phyloP scores from a whole-genome alignment of 106 monocot genomes.

The Allium fistulosum region DNA sequence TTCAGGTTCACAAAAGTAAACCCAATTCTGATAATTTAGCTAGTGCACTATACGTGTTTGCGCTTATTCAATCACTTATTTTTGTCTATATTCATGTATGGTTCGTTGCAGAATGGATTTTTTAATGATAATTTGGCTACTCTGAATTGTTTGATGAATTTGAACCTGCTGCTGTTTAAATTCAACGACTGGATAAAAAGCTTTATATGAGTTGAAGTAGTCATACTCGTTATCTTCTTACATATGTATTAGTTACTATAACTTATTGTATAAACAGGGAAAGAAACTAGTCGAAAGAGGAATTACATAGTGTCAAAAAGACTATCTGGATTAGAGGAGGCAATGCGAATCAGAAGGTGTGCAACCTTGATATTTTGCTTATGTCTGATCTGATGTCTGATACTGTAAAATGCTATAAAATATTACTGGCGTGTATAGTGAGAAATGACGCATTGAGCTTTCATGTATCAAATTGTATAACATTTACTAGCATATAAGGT shows the following conservation, averaged over 20 bases:
- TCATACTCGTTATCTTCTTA: background rate
- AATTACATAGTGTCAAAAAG: constrained; percentile 34
- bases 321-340: constrained; percentile 60
- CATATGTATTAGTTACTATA: background rate
- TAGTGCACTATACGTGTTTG: constrained; percentile 5
- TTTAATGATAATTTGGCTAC: no score
- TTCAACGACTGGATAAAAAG: no score
- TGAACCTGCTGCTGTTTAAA: no score
- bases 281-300: constrained; percentile 10
- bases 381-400: no score
- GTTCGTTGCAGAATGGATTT: no score
- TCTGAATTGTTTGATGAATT: no score
- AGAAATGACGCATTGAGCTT: no score
- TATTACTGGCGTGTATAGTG: no score
- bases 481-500: no score
- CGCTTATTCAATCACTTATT: background rate
- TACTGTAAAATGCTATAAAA: no score
- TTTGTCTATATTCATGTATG: no score
- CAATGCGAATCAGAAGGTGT: constrained; percentile 60
- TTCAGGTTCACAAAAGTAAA: constrained; percentile 4
- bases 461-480: no score
- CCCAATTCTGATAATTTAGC: background rate
- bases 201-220: background rate
- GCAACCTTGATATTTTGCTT: background rate
- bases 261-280: constrained; percentile 14